A percentile compares a stretch with the other conserved stretches of the same genome.
Conservation (phyloP, 805 yeast species). For the Phaffomyces thermotolerans region DNA sequence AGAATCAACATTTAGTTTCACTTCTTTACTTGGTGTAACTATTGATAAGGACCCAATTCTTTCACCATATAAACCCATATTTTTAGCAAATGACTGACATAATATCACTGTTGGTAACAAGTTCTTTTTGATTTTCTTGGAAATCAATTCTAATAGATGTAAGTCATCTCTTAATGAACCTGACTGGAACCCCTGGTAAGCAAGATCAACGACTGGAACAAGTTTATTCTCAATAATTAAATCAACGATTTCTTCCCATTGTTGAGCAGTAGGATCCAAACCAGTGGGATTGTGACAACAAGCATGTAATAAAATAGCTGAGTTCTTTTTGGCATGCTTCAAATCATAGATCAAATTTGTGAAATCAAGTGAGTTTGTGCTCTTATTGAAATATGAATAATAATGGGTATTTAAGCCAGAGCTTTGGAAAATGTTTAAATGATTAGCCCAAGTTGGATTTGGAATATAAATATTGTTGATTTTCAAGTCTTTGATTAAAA, state of each 20-base stretch:
- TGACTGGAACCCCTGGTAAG: slow-evolving; percentile 92
- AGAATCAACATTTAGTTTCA: slow-evolving; percentile 50
- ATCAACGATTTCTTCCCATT: slow-evolving; percentile 73
- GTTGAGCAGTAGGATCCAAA: slow-evolving; percentile 74
- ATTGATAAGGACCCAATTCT: slow-evolving; percentile 79
- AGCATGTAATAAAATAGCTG: slow-evolving; percentile 76
- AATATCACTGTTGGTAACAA: slow-evolving; percentile 46
- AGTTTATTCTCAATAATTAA: slow-evolving; percentile 50
- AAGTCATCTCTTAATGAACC: slow-evolving; percentile 77
- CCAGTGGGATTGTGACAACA: slow-evolving; percentile 98
- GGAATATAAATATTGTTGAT: slow-evolving; percentile 54
- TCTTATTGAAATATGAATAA: slow-evolving; percentile 66
- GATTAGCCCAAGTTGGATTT: slow-evolving; percentile 94
- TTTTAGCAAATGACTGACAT: slow-evolving; percentile 92
- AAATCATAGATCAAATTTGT: slow-evolving; percentile 58
- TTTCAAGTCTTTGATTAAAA: slow-evolving; percentile 55
- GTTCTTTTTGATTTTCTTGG: slow-evolving; percentile 32
- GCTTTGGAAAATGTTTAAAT: slow-evolving; percentile 67
- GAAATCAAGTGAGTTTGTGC: slow-evolving; percentile 56
- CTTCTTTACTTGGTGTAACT: slow-evolving; percentile 48
- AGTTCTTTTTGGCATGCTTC: slow-evolving; percentile 44
- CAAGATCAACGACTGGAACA: slow-evolving; percentile 84
- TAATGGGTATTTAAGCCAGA: slow-evolving; percentile 58
- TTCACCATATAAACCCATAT: slow-evolving; percentile 94
- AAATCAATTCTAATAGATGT: slow-evolving; percentile 40